Conservation (phyloP, 805 yeast species). For the Torulaspora quercuum region DNA sequence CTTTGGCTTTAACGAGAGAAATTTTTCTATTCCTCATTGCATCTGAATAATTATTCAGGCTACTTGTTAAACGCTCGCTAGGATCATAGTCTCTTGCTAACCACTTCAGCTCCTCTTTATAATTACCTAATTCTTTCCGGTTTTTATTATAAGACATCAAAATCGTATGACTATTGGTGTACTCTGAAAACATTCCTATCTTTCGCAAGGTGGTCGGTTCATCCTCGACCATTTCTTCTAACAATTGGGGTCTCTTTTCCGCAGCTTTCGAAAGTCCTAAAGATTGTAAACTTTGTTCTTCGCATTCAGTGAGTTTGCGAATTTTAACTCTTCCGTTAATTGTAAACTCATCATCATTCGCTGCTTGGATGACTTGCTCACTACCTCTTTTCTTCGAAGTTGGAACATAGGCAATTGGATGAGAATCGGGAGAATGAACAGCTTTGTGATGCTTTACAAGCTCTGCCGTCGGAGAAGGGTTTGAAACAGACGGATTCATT, state of each 20-base stretch:
- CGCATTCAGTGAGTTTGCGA: slow-evolving; percentile 2
- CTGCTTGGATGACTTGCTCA: too few species aligned
- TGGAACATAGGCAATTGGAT: too few species aligned
- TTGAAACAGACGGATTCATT: slow-evolving; percentile 21
- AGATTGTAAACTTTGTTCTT: not conserved
- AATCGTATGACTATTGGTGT: slow-evolving; percentile 16
- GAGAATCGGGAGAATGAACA: too few species aligned
- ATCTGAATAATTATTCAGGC: slow-evolving; percentile 1
- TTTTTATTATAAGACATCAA: not conserved
- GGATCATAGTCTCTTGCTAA: slow-evolving; percentile 10
- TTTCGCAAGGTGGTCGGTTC: not conserved
- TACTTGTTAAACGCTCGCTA: slow-evolving; percentile 1
- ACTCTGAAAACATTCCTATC: slow-evolving; percentile 12
- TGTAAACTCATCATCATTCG: not conserved
- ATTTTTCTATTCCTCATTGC: not conserved
- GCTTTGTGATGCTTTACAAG: slow-evolving; percentile 2
- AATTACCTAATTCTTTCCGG: not conserved
- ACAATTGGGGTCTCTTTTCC: too few species aligned
- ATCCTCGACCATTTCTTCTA: not conserved
- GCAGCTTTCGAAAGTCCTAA: not conserved
- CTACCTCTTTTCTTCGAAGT: too few species aligned
- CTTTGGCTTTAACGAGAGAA: slow-evolving; percentile 1
- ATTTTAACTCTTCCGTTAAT: slow-evolving; percentile 1
- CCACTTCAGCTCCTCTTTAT: slow-evolving; percentile 12
- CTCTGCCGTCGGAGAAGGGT: slow-evolving; percentile 25